phyloP scores from a whole-genome alignment of 345 rosid genomes.

The Psidium guajava region DNA sequence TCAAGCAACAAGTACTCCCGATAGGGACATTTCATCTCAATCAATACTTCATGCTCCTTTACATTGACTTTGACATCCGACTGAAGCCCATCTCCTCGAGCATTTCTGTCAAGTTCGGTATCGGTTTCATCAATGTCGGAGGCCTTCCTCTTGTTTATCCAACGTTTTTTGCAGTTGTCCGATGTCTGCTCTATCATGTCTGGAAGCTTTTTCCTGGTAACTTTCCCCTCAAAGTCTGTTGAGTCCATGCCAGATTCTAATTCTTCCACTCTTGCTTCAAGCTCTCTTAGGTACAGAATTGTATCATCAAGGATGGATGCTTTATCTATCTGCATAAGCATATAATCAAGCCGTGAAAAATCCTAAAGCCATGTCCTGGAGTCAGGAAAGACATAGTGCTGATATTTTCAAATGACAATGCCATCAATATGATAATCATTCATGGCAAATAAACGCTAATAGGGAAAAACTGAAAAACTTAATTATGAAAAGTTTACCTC shows the following conservation, averaged over 20 bases:
- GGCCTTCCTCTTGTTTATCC: slow-evolving; percentile 62
- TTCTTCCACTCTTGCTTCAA: slow-evolving; percentile 71
- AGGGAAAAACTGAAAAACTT: background rate
- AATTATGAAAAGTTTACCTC: slow-evolving; percentile 31
- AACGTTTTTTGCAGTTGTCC: slow-evolving; percentile 40
- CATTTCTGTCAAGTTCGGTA: slow-evolving; percentile 13
- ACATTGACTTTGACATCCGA: slow-evolving; percentile 31
- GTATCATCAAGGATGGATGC: slow-evolving; percentile 51
- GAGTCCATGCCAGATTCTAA: slow-evolving; percentile 67
- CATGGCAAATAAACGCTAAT: background rate
- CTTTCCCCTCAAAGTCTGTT: slow-evolving; percentile 30
- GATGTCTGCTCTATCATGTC: slow-evolving; percentile 55
- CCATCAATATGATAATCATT: background rate
- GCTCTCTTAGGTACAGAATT: slow-evolving; percentile 51
- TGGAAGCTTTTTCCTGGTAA: slow-evolving; percentile 26
- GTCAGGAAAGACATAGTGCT: background rate
- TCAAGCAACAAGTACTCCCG: slow-evolving; percentile 65
- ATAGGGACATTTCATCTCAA: slow-evolving; percentile 59
- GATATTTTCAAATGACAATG: background rate
- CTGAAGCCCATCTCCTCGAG: slow-evolving; percentile 10
- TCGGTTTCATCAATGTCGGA: slow-evolving; percentile 28
- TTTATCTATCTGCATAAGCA: slow-evolving; percentile 43
- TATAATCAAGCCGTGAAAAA: background rate
- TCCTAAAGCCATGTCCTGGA: background rate
- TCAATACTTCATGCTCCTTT: slow-evolving; percentile 38